Percentiles rank a stretch among this genome's conserved stretches.
Evolutionary conservation across 148 eudicot species (phyloP).

Genomic region (Simmondsia chinensis): DNA sequence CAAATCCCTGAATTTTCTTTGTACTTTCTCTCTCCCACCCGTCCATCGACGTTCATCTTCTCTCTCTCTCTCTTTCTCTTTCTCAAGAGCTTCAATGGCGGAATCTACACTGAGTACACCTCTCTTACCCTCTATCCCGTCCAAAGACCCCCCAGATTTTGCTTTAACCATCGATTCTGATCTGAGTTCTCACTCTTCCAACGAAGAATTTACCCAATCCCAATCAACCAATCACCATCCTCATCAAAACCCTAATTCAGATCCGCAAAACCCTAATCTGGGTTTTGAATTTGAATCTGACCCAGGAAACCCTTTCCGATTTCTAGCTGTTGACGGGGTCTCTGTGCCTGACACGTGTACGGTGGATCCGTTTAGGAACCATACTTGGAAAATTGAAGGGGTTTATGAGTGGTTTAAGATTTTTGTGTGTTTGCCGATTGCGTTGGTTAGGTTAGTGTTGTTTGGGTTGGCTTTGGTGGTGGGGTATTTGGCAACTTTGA

Average conservation of each 20-base stretch:
- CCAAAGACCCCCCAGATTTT: conserved; percentile 34
- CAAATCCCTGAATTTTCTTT: too few relatives aligned
- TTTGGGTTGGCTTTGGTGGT: conserved; percentile 55
- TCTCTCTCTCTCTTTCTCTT: too few relatives aligned
- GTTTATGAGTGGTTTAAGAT: conserved; percentile 92
- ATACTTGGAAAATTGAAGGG: conserved; percentile 52
- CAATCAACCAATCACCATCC: conserved; percentile 1
- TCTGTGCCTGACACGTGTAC: conserved; percentile 33
- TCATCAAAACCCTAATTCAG: conserved; percentile 6
- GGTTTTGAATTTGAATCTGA: too few relatives aligned
- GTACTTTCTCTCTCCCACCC: too few relatives aligned
- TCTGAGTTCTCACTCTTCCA: too few relatives aligned
- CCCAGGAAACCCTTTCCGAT: conserved; percentile 32
- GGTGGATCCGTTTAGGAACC: conserved; percentile 77
- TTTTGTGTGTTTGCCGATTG: conserved; percentile 56
- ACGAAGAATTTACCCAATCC: too few relatives aligned
- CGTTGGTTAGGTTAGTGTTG: conserved; percentile 39
- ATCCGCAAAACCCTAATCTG: too few relatives aligned
- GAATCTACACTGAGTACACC: too few relatives aligned
- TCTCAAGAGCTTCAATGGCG: background rate
- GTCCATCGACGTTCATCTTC: too few relatives aligned
- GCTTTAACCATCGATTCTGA: conserved; percentile 25
- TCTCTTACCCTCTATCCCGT: too few relatives aligned
- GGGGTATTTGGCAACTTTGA: conserved; percentile 60
- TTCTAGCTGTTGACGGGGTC: conserved; percentile 38